These are phyloP conservation scores for Bathelium albidoporum DNA, from an alignment of 495 filamentous ascomycete genomes.

Conservation along the genomic window DNA sequence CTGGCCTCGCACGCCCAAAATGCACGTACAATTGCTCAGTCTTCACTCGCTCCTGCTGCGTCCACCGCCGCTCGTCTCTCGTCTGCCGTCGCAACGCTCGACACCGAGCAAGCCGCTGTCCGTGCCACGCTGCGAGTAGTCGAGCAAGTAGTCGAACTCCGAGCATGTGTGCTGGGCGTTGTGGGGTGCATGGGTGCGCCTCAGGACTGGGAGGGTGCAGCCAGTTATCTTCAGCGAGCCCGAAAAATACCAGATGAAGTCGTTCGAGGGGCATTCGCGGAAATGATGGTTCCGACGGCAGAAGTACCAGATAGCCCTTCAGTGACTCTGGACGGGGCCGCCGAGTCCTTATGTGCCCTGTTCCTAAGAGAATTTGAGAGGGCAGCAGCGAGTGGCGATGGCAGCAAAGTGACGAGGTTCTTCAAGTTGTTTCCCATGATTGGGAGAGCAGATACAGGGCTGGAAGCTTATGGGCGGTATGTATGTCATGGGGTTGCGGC, in stretches of 20 bases:
- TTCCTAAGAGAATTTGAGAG: conserved; percentile 94
- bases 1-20: conserved; percentile 81
- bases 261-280: conserved; percentile 76
- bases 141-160: conserved; percentile 91
- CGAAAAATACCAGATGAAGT: conserved; percentile 69
- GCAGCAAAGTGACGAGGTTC: conserved; percentile 81
- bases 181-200: conserved; percentile 92
- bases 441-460: conserved; percentile 73
- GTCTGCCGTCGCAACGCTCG: conserved; percentile 69
- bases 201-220: conserved; percentile 97
- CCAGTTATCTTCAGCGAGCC: conserved; percentile 75
- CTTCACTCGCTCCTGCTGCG: conserved; percentile 75
- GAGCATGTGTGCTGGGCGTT: conserved; percentile 91
- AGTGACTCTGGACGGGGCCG: conserved; percentile 75
- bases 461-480: conserved; percentile 91
- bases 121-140: conserved; percentile 84
- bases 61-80: conserved; percentile 81
- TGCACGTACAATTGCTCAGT: conserved; percentile 73
- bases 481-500: conserved; percentile 87
- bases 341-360: conserved; percentile 75
- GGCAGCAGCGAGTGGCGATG: conserved; percentile 74
- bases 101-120: conserved; percentile 82
- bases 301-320: conserved; percentile 88
- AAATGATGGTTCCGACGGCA: conserved; percentile 84
- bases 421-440: conserved; percentile 97